Conservation (phyloP, 176 grass and related monocot genomes). For the Puccinellia tenuiflora region DNA sequence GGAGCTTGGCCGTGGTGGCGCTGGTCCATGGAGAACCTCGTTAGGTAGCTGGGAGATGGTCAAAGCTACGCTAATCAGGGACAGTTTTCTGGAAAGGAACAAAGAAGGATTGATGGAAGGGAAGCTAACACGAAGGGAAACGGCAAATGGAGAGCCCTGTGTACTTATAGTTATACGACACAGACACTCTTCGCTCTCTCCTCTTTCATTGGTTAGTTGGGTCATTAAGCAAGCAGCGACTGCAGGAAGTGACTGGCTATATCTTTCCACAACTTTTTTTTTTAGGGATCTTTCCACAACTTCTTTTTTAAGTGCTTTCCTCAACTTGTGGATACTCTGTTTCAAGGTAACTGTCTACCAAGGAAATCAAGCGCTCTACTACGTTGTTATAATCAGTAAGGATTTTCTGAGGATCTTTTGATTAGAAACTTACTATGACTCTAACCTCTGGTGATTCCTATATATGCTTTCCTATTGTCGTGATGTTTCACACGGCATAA, state of each 20-base stretch:
- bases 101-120: conserved; percentile 3
- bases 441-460: background rate
- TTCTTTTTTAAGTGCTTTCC: too few relatives aligned
- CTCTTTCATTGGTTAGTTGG: background rate
- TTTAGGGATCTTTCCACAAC: too few relatives aligned
- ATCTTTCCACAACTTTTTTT: too few relatives aligned
- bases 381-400: background rate
- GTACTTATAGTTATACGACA: conserved; percentile 30
- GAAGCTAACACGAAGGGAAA: background rate
- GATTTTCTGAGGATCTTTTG: background rate
- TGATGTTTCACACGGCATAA: too few relatives aligned
- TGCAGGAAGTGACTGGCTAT: background rate
- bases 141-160: conserved; percentile 1
- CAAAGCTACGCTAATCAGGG: conserved; percentile 4
- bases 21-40: conserved; percentile 24
- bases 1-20: conserved; percentile 12
- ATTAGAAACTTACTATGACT: background rate
- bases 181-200: background rate
- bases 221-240: background rate
- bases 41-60: background rate
- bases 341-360: too few relatives aligned
- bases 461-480: background rate
- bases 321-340: too few relatives aligned
- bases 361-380: too few relatives aligned
- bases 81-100: conserved; percentile 23